phyloP scores from a whole-genome alignment of 2,329 filamentous ascomycete genomes.

The Colletotrichum nymphaeae region DNA sequence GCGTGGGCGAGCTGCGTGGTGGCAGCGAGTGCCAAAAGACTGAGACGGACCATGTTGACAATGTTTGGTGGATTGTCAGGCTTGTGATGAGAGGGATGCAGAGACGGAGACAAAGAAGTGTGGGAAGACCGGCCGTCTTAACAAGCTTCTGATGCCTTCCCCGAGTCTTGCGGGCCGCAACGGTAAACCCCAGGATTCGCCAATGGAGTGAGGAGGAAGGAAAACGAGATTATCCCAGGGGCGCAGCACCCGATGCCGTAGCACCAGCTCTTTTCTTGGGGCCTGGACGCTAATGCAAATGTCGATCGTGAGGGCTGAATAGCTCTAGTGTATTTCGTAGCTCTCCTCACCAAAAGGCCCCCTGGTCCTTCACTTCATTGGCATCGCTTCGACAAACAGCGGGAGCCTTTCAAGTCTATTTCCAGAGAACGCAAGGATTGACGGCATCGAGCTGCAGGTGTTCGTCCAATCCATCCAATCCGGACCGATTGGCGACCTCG shows the following conservation, averaged over 20 bases:
- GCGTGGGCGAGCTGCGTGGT: slow-evolving; percentile 7
- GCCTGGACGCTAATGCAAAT: slow-evolving; percentile 17
- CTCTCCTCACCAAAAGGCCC: neutral
- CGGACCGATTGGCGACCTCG: neutral
- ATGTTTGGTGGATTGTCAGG: neutral
- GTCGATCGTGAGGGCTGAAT: slow-evolving; percentile 6
- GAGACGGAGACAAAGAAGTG: neutral
- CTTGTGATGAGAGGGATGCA: neutral
- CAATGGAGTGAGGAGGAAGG: neutral
- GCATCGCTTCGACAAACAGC: neutral
- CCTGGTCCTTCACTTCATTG: neutral
- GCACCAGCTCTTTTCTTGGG: neutral
- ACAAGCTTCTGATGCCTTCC: slow-evolving; percentile 10
- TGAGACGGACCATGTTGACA: slow-evolving; percentile 29
- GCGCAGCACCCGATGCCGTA: slow-evolving; percentile 14
- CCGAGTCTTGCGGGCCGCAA: neutral
- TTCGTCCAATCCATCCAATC: slow-evolving; percentile 22
- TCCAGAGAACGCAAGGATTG: neutral
- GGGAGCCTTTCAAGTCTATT: slow-evolving; percentile 11
- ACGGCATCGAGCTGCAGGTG: slow-evolving; percentile 3
- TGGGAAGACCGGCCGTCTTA: slow-evolving; percentile 7
- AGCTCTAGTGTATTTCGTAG: neutral
- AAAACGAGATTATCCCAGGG: slow-evolving; percentile 16
- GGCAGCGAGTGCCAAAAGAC: slow-evolving; percentile 20
- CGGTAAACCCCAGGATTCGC: neutral